phyloP scores from a whole-genome alignment of 2,329 filamentous ascomycete genomes.

The Gnomoniopsis smithogilvyi region DNA sequence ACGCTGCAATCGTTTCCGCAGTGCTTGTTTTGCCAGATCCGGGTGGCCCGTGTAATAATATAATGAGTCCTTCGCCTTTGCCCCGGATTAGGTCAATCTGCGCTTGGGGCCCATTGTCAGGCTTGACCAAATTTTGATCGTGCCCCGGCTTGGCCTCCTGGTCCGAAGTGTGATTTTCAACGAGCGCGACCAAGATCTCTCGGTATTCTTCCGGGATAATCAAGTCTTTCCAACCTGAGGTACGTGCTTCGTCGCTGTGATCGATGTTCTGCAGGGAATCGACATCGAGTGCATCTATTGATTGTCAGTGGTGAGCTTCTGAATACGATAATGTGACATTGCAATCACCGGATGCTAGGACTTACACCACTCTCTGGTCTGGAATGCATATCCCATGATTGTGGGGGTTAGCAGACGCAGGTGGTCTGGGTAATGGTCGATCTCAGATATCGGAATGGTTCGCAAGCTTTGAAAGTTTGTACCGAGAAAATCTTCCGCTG shows the following conservation, averaged over 20 bases:
- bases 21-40: slow-evolving; percentile 18
- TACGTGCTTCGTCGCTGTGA: background rate
- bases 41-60: slow-evolving; percentile 6
- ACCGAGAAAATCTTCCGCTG: background rate
- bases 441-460: background rate
- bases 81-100: slow-evolving; percentile 8
- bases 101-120: background rate
- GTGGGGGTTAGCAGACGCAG: background rate
- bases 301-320: background rate
- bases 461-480: background rate
- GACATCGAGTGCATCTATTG: background rate
- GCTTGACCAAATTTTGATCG: background rate
- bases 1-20: slow-evolving; percentile 17
- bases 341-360: background rate
- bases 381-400: background rate
- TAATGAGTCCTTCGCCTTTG: slow-evolving; percentile 4
- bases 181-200: background rate
- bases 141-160: background rate
- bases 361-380: background rate
- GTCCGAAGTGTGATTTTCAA: background rate
- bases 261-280: background rate
- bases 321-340: background rate
- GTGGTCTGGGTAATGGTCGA: background rate
- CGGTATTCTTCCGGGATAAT: background rate
- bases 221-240: background rate